Percentiles rank a stretch among this genome's conserved stretches.
phyloP scores from a whole-genome alignment of 306 rosid species.

The Quercus wislizeni region DNA sequence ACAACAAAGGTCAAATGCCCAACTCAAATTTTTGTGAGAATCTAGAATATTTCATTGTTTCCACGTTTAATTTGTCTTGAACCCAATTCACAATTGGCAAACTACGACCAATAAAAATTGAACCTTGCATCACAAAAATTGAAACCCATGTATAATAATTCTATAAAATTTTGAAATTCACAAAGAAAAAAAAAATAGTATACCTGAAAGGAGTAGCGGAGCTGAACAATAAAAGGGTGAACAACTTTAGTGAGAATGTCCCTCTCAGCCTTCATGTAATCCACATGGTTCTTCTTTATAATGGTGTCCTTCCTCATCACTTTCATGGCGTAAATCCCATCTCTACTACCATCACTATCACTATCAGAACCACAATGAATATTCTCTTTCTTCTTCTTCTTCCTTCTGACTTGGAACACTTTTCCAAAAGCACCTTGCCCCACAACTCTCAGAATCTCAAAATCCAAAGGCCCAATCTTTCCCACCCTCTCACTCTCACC shows the following conservation, averaged over 20 bases:
- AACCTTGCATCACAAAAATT: background rate
- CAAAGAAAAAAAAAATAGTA: background rate
- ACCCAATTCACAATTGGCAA: background rate
- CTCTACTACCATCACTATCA: slow-evolving; percentile 11
- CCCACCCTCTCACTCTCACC: slow-evolving; percentile 10
- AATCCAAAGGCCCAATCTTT: slow-evolving; percentile 73
- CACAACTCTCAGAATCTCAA: slow-evolving; percentile 73
- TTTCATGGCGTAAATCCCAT: slow-evolving; percentile 88
- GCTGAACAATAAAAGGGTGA: slow-evolving; percentile 89
- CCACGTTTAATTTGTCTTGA: background rate
- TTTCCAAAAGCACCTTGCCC: slow-evolving; percentile 92
- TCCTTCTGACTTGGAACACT: slow-evolving; percentile 75
- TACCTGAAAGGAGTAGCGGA: slow-evolving; percentile 87
- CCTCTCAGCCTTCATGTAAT: slow-evolving; percentile 93
- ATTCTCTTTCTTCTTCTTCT: slow-evolving; percentile 3
- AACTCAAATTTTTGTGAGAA: background rate
- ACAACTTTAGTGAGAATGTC: slow-evolving; percentile 89
- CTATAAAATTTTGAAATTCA: too few relatives aligned
- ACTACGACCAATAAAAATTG: background rate
- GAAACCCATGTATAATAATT: too few relatives aligned
- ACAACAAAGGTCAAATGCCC: background rate
- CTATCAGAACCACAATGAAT: background rate
- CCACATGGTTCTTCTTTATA: slow-evolving; percentile 87
- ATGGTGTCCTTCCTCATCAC: slow-evolving; percentile 91
- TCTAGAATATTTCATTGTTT: background rate